Evolutionary conservation across 2,329 filamentous ascomycete species (phyloP).

Genomic region (Fusarium musae): DNA sequence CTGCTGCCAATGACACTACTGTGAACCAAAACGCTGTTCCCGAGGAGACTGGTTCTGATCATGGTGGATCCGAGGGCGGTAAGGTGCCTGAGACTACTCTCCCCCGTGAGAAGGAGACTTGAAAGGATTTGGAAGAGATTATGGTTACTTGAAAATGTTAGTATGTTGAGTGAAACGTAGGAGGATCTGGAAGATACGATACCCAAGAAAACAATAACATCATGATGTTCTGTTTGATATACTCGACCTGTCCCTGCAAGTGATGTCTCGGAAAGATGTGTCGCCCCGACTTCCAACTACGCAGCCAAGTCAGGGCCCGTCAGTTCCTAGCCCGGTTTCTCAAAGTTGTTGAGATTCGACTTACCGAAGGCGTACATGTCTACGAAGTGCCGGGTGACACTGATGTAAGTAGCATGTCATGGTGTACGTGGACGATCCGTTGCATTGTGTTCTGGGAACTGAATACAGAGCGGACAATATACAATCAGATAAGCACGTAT

Average conservation of each 20-base stretch:
- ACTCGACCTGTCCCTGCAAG: not conserved
- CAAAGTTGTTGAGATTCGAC: not conserved
- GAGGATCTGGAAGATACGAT: conserved; percentile 22
- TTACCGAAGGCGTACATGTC: not conserved
- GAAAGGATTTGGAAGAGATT: not conserved
- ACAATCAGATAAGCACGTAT: not conserved
- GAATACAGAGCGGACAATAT: not conserved
- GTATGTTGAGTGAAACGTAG: conserved; percentile 4
- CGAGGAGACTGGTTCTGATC: conserved; percentile 40
- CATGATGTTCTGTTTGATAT: not conserved
- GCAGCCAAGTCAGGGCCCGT: not conserved
- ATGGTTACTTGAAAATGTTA: conserved; percentile 18
- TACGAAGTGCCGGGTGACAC: not conserved
- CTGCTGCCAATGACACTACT: conserved; percentile 29
- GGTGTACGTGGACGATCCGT: not conserved
- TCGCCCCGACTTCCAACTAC: no score
- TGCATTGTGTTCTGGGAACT: not conserved
- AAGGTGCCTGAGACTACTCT: conserved; percentile 34
- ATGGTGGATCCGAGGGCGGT: conserved; percentile 38
- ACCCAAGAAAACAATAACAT: conserved; percentile 8
- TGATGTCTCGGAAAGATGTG: not conserved
- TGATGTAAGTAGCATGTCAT: not conserved
- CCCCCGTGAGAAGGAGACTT: conserved; percentile 37
- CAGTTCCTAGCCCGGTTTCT: not conserved
- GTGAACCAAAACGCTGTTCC: conserved; percentile 16